These are phyloP conservation scores for Penicillium maclennaniae DNA, from an alignment of 495 filamentous ascomycete genomes.

Conservation along the genomic window DNA sequence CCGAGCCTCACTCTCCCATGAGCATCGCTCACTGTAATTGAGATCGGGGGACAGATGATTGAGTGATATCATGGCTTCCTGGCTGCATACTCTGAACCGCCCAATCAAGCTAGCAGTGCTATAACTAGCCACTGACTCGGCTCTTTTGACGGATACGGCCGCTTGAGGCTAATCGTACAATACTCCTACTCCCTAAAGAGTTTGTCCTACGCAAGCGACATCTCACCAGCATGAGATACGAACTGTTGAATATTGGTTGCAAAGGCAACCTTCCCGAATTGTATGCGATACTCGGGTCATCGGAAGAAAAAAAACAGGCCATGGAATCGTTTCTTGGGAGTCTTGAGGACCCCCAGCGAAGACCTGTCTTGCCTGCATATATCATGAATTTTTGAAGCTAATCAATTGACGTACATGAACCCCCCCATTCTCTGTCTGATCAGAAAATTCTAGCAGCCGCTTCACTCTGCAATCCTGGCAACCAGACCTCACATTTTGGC, in stretches of 20 bases:
- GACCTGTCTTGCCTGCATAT: neutral
- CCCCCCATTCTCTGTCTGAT: neutral
- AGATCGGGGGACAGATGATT: no score
- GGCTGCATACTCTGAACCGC: no score
- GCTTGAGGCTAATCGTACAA: neutral
- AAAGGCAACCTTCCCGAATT: neutral
- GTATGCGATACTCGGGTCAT: neutral
- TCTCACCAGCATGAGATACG: neutral
- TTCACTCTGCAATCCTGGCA: neutral
- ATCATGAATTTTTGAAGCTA: neutral
- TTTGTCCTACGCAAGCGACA: no score
- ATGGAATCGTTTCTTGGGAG: neutral
- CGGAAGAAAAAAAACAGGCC: neutral
- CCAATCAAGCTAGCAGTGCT: neutral
- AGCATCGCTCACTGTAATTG: no score
- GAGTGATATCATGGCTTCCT: no score
- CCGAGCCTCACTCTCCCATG: neutral
- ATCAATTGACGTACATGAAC: neutral
- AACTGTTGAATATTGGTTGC: neutral
- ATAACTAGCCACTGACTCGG: neutral
- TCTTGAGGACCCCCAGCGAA: neutral
- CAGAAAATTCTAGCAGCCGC: neutral
- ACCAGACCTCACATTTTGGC: constrained; percentile 14
- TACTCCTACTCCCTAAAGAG: neutral
- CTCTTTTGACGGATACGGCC: neutral